A percentile compares a stretch with the other conserved stretches of the same genome.
These are phyloP conservation scores for Termitomyces sp. DNA, from an alignment of 768 basidiomycete genomes.

Conservation along the genomic window DNA sequence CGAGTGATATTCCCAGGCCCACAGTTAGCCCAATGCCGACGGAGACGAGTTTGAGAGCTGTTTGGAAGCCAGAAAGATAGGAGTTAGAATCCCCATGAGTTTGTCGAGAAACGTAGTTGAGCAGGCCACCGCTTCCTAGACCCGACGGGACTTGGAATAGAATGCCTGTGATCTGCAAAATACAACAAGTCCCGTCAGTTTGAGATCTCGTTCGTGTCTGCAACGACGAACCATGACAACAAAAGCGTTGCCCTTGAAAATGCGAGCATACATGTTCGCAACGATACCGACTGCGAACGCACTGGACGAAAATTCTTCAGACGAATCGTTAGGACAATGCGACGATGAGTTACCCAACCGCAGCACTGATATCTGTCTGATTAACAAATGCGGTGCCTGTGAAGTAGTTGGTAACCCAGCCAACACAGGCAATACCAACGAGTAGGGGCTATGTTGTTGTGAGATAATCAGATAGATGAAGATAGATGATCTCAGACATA, in stretches of 20 bases:
- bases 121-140: slow-evolving; percentile 72
- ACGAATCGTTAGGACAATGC: not conserved
- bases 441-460: not conserved
- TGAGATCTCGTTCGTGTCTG: not conserved
- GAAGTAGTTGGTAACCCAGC: slow-evolving; percentile 80
- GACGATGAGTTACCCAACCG: slow-evolving; percentile 47
- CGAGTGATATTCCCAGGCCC: slow-evolving; percentile 67
- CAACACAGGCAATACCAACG: slow-evolving; percentile 57
- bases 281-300: slow-evolving; percentile 80
- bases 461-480: not conserved
- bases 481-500: slow-evolving; percentile 13
- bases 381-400: slow-evolving; percentile 53
- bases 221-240: slow-evolving; percentile 66
- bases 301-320: slow-evolving; percentile 24
- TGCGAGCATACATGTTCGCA: slow-evolving; percentile 71
- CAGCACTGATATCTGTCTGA: slow-evolving; percentile 74
- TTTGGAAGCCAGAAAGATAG: slow-evolving; percentile 68
- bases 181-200: not conserved
- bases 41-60: slow-evolving; percentile 70
- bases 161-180: slow-evolving; percentile 63
- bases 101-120: slow-evolving; percentile 60
- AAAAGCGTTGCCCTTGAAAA: slow-evolving; percentile 72
- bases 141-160: slow-evolving; percentile 85
- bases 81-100: slow-evolving; percentile 46
- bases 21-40: slow-evolving; percentile 80